Conservation (phyloP, 768 basidiomycete genomes). For the Boletus pseudopeckii region DNA sequence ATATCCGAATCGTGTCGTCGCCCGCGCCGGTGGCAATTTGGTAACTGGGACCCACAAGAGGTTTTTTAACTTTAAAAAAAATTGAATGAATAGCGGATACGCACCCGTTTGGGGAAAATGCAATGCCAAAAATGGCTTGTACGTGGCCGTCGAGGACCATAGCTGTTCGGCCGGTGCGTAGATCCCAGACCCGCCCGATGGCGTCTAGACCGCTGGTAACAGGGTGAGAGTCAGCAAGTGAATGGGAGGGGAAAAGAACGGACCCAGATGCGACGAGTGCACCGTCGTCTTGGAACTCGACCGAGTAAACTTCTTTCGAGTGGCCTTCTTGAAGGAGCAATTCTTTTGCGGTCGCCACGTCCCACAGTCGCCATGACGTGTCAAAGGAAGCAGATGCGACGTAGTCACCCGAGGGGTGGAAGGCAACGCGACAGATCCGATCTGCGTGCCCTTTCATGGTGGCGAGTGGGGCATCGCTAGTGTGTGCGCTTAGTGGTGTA, state of each 20-base stretch:
- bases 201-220: conserved; percentile 83
- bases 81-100: conserved; percentile 24
- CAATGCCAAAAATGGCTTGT: conserved; percentile 84
- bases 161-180: conserved; percentile 90
- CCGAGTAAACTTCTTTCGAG: conserved; percentile 91
- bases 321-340: conserved; percentile 93
- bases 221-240: not conserved
- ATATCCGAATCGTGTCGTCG: conserved; percentile 97
- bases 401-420: conserved; percentile 94
- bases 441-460: conserved; percentile 85
- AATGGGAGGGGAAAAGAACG: conserved; percentile 18
- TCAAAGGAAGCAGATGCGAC: conserved; percentile 95
- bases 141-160: conserved; percentile 99
- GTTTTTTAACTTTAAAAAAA: not conserved
- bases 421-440: conserved; percentile 90
- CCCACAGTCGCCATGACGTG: conserved; percentile 97
- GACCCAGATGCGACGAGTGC: conserved; percentile 92
- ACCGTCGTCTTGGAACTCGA: conserved; percentile 97
- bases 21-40: conserved; percentile 97
- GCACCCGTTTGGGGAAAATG: conserved; percentile 95
- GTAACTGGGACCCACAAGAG: conserved; percentile 52
- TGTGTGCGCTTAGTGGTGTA: conserved; percentile 4
- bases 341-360: conserved; percentile 77
- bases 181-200: conserved; percentile 96
- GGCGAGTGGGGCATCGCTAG: conserved; percentile 81